These are phyloP conservation scores for Vigna mungo DNA, from an alignment of 306 rosid species.

Conservation along the genomic window DNA sequence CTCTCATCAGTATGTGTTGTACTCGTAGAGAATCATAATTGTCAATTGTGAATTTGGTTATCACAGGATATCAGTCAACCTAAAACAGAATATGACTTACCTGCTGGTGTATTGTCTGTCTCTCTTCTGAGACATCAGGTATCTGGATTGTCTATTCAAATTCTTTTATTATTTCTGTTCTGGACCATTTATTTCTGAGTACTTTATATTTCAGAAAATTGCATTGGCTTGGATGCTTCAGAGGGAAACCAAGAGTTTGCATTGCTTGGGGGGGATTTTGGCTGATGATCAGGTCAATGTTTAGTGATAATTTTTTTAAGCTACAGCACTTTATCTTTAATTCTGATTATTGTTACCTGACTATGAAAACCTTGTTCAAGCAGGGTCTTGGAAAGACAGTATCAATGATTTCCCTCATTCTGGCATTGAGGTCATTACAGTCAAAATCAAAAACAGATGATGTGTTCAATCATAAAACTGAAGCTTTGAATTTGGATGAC, in stretches of 20 bases:
- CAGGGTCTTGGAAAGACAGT: constrained; percentile 99
- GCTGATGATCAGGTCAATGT: constrained; percentile 95
- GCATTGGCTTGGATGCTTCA: constrained; percentile 98
- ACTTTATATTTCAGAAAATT: constrained; percentile 72
- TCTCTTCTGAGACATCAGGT: constrained; percentile 97
- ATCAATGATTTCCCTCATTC: constrained; percentile 94
- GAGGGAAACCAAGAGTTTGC: constrained; percentile 93
- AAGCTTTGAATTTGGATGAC: constrained; percentile 91
- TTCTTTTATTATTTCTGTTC: constrained; percentile 5
- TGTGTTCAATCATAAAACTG: constrained; percentile 60
- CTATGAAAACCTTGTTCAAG: constrained; percentile 45
- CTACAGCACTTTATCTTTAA: constrained; percentile 18
- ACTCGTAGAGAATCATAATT: constrained; percentile 15
- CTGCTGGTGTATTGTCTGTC: constrained; percentile 86
- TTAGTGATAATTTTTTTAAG: constrained; percentile 34
- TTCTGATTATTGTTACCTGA: constrained; percentile 30
- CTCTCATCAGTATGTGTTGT: background rate
- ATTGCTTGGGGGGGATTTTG: constrained; percentile 96
- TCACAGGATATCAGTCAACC: constrained; percentile 90
- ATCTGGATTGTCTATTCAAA: constrained; percentile 36
- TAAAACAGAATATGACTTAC: constrained; percentile 68
- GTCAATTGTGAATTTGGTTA: constrained; percentile 48
- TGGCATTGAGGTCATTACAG: constrained; percentile 72
- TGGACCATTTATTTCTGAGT: constrained; percentile 30
- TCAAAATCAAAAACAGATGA: constrained; percentile 71